A percentile compares a stretch with the other conserved stretches of the same genome.
These are phyloP conservation scores for Caloboletus firmus DNA, from an alignment of 1,284 basidiomycete genomes.

Conservation along the genomic window DNA sequence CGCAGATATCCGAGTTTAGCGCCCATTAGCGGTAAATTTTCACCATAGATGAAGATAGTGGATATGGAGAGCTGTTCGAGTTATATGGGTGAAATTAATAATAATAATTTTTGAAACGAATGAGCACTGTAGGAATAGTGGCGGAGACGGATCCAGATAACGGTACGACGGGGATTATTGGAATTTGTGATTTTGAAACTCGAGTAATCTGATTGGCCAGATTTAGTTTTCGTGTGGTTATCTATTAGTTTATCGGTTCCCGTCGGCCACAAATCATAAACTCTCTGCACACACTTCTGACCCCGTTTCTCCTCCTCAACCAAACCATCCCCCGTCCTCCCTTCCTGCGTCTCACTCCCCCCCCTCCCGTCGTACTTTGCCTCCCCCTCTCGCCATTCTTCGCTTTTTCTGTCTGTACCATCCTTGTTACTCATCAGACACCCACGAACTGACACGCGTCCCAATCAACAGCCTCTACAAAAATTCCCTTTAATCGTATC, in stretches of 20 bases:
- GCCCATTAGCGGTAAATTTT: slow-evolving; percentile 35
- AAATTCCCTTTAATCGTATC: slow-evolving; percentile 34
- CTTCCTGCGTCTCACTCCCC: not conserved
- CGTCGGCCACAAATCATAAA: slow-evolving; percentile 39
- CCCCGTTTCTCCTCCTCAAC: slow-evolving; percentile 26
- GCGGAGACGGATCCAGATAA: slow-evolving; percentile 12
- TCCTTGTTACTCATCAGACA: not conserved
- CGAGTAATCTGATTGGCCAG: slow-evolving; percentile 39
- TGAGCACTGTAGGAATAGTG: not conserved
- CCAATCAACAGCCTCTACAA: slow-evolving; percentile 19
- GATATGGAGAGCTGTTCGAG: slow-evolving; percentile 1
- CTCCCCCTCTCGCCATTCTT: not conserved
- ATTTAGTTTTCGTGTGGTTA: slow-evolving; percentile 36
- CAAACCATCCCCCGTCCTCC: slow-evolving; percentile 2
- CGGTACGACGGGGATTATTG: slow-evolving; percentile 16
- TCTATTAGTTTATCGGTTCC: slow-evolving; percentile 40
- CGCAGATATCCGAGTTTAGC: slow-evolving; percentile 32
- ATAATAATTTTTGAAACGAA: slow-evolving; percentile 8
- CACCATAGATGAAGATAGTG: slow-evolving; percentile 18
- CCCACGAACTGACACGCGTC: slow-evolving; percentile 9
- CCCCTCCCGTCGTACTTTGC: not conserved
- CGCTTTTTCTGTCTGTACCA: slow-evolving; percentile 3
- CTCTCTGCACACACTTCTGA: slow-evolving; percentile 30
- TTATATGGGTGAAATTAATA: not conserved
- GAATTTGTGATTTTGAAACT: slow-evolving; percentile 31